These are phyloP conservation scores for Arabidopsis lyrata DNA, from an alignment of 441 rosid genomes.

Conservation along the genomic window DNA sequence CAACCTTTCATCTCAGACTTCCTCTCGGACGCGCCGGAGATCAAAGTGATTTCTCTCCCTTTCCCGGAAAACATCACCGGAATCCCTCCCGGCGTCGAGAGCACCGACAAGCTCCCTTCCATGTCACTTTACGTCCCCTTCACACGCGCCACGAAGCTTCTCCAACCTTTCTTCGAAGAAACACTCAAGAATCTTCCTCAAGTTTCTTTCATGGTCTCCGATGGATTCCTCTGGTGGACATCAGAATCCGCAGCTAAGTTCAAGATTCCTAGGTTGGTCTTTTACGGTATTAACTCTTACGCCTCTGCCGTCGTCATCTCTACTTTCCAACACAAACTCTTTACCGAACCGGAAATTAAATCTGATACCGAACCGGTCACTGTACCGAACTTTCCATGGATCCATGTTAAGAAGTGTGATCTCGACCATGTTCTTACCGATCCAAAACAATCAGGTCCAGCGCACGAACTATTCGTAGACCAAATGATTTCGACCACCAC, in stretches of 20 bases:
- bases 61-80: slow-evolving; percentile 58
- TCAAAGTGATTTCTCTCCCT: slow-evolving; percentile 51
- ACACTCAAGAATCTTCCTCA: not conserved
- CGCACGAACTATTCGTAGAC: not conserved
- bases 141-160: not conserved
- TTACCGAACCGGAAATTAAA: not conserved
- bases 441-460: not conserved
- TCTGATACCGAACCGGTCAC: not conserved
- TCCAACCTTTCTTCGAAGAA: not conserved
- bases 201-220: not conserved
- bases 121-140: not conserved
- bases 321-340: not conserved
- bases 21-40: slow-evolving; percentile 52
- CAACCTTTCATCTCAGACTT: slow-evolving; percentile 53
- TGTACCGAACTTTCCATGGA: not conserved
- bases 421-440: not conserved
- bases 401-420: not conserved
- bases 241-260: not conserved
- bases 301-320: not conserved
- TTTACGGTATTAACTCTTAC: not conserved
- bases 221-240: not conserved
- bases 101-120: slow-evolving; percentile 70
- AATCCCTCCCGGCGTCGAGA: slow-evolving; percentile 62
- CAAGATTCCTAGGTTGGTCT: not conserved
- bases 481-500: not conserved